Evolutionary conservation across 2,329 filamentous ascomycete species (phyloP).

Genomic region (Calonectria pseudoreteaudii): DNA sequence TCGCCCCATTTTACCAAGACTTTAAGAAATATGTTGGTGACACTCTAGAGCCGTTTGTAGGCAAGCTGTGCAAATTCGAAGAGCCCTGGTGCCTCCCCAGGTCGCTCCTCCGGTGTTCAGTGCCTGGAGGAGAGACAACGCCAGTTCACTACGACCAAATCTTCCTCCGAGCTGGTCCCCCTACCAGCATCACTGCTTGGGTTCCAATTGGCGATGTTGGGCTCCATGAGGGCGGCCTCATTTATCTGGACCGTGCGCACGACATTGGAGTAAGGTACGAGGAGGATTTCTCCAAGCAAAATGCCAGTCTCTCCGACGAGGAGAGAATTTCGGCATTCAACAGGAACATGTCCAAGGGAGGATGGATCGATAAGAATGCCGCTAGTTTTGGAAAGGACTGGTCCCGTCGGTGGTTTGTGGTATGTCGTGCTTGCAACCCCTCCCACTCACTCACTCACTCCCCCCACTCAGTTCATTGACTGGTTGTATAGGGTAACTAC

Average conservation of each 20-base stretch:
- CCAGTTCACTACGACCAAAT: constrained; percentile 72
- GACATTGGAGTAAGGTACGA: not conserved
- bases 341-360: constrained; percentile 10
- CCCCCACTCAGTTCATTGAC: not conserved
- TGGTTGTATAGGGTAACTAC: constrained; percentile 7
- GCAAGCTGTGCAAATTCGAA: constrained; percentile 57
- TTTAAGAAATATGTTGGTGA: constrained; percentile 65
- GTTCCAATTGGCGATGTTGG: constrained; percentile 66
- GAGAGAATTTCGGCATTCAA: constrained; percentile 17
- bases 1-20: constrained; percentile 58
- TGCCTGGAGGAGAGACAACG: constrained; percentile 65
- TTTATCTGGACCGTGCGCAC: constrained; percentile 61
- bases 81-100: constrained; percentile 56
- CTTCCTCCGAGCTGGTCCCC: constrained; percentile 65
- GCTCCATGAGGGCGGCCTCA: constrained; percentile 66
- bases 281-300: not conserved
- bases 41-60: constrained; percentile 55
- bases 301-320: not conserved
- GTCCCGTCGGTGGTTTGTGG: constrained; percentile 11
- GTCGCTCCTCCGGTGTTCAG: constrained; percentile 49
- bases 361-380: constrained; percentile 21
- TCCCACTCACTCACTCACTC: not conserved
- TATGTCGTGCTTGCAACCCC: not conserved
- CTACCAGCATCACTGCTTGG: constrained; percentile 67
- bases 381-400: constrained; percentile 9